Evolutionary conservation across 2,329 filamentous ascomycete genomes (phyloP).

Genomic region (Phaeosphaeriaceae sp.): DNA sequence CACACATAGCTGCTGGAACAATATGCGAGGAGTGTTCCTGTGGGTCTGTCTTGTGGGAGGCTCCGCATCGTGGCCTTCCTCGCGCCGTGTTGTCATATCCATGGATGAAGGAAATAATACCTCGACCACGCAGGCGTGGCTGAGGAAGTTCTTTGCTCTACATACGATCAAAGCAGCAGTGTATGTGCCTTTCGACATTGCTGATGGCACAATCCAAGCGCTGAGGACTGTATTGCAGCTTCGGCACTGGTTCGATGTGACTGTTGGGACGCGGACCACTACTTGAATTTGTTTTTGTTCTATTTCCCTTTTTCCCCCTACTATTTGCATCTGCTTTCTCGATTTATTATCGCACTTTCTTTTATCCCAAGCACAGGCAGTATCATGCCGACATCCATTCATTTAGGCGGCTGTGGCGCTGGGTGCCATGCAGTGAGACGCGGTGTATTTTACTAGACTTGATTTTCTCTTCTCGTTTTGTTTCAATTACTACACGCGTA

Average conservation of each 20-base stretch:
- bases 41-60: constrained; percentile 44
- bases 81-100: background rate
- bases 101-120: constrained; percentile 13
- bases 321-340: background rate
- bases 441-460: background rate
- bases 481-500: background rate
- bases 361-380: background rate
- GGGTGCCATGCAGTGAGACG: background rate
- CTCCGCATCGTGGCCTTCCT: constrained; percentile 30
- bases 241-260: constrained; percentile 28
- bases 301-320: background rate
- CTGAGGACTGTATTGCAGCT: constrained; percentile 38
- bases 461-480: background rate
- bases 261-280: background rate
- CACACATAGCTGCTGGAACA: constrained; percentile 29
- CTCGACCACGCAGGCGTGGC: constrained; percentile 23
- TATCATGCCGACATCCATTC: background rate
- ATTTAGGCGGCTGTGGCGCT: background rate
- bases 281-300: background rate
- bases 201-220: constrained; percentile 26
- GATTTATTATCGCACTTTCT: background rate
- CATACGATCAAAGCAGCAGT: constrained; percentile 32
- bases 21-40: constrained; percentile 36
- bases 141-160: constrained; percentile 41
- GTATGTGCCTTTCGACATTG: constrained; percentile 27